Base-by-base conservation (phyloP, 2,329 filamentous ascomycete species). In the Fusarium nodosum region DNA sequence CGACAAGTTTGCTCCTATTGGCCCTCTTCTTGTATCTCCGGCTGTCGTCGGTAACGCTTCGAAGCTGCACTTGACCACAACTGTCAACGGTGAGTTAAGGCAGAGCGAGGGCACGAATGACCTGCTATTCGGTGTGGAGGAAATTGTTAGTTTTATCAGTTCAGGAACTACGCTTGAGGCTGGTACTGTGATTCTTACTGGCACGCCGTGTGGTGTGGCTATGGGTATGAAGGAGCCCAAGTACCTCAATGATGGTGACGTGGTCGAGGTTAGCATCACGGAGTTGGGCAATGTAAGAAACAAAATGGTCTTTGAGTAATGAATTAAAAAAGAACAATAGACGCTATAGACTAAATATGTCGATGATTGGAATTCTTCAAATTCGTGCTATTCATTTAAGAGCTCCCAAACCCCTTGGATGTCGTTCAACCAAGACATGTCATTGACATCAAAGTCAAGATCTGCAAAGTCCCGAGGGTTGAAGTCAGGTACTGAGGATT, bases 1-100 rank as follows among this genome's bases (percentile, higher is more conserved):
- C 8, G 85, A 88, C 74, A 86, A 83, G 7, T 87, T 84, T 63
- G 86, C 85, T 26, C 86, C 86, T 0, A 82, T 88, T 69, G 84
- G 86, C 0, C 85, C 85, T 2, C 76, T 86, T 11, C 69, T 81
- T 4, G 78, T 81, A 0, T 75, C 76, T 7, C 77, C 78, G 0
- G 41, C 63, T 0, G 59, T 77, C 0, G 74, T 80, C 2, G 76
- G 75, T 0, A 72, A 75, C 38, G 78, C 77, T 5, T 74, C 73
- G 1, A 71, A 72, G 9, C 41, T 79, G 3, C 69, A 59, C 4
- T 53, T 82, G 28, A 75, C 74, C 48, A 84, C 82, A 0, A 71
- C 75, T 2, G 83, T 88, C 30, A 88, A 88, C 68, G 83, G 83
- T 0, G 80, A 87, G 64, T 72, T 80, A 42, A 77, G 85, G 7